Evolutionary conservation across 2,329 filamentous ascomycete species (phyloP).

Genomic region (Dissoconium aciculare): DNA sequence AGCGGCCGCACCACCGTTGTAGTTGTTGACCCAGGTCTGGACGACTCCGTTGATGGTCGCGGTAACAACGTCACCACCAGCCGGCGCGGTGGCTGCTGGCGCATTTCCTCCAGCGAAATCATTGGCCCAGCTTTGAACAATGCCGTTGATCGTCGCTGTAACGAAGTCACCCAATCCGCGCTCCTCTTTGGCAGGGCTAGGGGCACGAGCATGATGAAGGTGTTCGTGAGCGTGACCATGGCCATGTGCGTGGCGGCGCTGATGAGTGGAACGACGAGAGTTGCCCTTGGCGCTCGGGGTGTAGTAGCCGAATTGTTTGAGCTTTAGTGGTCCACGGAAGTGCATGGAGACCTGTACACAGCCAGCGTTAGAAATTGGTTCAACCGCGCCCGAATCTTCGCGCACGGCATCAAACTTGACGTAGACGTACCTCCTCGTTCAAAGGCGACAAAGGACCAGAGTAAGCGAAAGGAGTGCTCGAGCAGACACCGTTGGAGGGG

Average conservation of each 20-base stretch:
- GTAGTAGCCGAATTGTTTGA: constrained; percentile 58
- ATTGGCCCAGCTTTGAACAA: constrained; percentile 45
- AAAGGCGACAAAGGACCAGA: constrained; percentile 50
- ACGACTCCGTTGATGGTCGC: constrained; percentile 45
- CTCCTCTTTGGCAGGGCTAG: constrained; percentile 21
- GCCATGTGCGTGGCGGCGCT: constrained; percentile 24
- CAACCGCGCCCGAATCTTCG: too few relatives aligned
- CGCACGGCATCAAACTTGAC: too few relatives aligned
- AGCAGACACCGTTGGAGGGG: constrained; percentile 39
- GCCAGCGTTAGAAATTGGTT: constrained; percentile 3
- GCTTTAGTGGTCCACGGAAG: constrained; percentile 52
- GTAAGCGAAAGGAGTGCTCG: constrained; percentile 38
- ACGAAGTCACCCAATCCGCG: constrained; percentile 37
- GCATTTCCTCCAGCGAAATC: constrained; percentile 31
- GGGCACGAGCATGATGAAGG: constrained; percentile 32
- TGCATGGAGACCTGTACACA: constrained; percentile 49
- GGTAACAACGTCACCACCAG: constrained; percentile 34
- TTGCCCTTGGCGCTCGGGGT: constrained; percentile 28
- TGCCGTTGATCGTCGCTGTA: constrained; percentile 43
- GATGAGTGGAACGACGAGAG: constrained; percentile 16
- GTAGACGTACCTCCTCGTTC: constrained; percentile 54
- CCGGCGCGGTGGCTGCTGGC: constrained; percentile 10
- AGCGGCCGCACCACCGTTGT: constrained; percentile 12
- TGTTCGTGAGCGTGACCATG: constrained; percentile 36
- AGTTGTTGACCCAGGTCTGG: constrained; percentile 46